Evolutionary conservation across 192 early-diverging fungal species (phyloP).

Genomic region (Allomyces javanicus): DNA sequence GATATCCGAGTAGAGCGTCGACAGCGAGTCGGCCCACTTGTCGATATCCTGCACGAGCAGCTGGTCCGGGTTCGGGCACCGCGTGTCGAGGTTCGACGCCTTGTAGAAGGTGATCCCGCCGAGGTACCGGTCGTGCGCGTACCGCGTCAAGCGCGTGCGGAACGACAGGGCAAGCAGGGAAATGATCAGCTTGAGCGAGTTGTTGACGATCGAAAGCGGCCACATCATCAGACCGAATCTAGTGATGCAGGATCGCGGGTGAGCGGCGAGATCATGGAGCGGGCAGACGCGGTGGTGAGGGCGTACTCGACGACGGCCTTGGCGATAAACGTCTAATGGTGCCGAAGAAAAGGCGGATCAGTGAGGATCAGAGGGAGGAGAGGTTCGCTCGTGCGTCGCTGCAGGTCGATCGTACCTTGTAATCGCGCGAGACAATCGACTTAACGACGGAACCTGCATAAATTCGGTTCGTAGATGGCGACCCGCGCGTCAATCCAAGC

Average conservation of each 20-base stretch:
- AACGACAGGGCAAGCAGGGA: constrained; percentile 32
- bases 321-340: constrained; percentile 22
- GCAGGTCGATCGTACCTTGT: constrained; percentile 6
- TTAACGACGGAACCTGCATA: constrained; percentile 49
- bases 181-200: constrained; percentile 36
- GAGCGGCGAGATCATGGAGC: no score
- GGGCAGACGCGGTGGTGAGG: no score
- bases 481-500: neutral
- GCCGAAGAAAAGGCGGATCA: no score
- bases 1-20: constrained; percentile 53
- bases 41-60: constrained; percentile 26
- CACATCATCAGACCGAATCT: constrained; percentile 13
- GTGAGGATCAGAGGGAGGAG: no score
- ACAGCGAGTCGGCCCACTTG: constrained; percentile 14
- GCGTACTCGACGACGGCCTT: constrained; percentile 31
- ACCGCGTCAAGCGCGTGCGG: constrained; percentile 33
- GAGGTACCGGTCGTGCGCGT: constrained; percentile 47
- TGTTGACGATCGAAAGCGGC: constrained; percentile 43
- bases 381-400: no score
- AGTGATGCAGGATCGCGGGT: no score
- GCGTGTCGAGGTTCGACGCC: constrained; percentile 57
- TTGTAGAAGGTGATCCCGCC: constrained; percentile 64
- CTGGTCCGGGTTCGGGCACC: constrained; percentile 56
- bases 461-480: neutral
- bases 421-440: constrained; percentile 46